A percentile compares a stretch with the other conserved stretches of the same genome.
Conservation (phyloP, 129 eudicot species). For the Tagetes erecta region DNA sequence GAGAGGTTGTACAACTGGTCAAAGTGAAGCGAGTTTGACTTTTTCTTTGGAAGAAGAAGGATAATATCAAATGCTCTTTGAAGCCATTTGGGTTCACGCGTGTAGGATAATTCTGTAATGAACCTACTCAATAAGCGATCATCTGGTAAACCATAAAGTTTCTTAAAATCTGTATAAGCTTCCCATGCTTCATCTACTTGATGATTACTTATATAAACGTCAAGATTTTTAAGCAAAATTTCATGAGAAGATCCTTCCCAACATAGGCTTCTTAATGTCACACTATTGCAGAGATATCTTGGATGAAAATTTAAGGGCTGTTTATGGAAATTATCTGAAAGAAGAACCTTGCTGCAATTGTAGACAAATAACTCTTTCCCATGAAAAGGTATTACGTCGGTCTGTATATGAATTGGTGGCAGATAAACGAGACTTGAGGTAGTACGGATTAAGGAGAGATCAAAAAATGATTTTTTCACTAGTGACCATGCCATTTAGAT, state of each 20-base stretch:
- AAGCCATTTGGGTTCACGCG: conserved; percentile 61
- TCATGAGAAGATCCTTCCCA: conserved; percentile 45
- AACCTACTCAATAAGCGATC: conserved; percentile 38
- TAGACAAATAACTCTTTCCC: conserved; percentile 6
- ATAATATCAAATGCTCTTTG: conserved; percentile 55
- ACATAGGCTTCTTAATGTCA: conserved; percentile 22
- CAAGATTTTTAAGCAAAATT: conserved; percentile 52
- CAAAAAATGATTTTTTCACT: conserved; percentile 11
- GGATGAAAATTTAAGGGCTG: background rate
- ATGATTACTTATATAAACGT: conserved; percentile 50
- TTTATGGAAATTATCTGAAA: background rate
- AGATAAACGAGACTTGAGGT: conserved; percentile 26
- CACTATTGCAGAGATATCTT: conserved; percentile 28
- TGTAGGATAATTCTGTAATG: conserved; percentile 58
- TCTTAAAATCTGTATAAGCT: conserved; percentile 52
- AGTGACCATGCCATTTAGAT: conserved; percentile 35
- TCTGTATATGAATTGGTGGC: conserved; percentile 13
- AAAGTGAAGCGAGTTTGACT: conserved; percentile 45
- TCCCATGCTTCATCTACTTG: conserved; percentile 68
- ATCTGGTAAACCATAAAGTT: conserved; percentile 60
- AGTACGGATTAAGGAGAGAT: conserved; percentile 19
- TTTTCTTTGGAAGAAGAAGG: conserved; percentile 41
- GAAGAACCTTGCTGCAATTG: conserved; percentile 14
- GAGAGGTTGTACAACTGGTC: conserved; percentile 53
- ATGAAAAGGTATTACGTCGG: conserved; percentile 20